Percentiles rank a stretch among this genome's conserved stretches.
These are phyloP conservation scores for Hymenoscyphus linearis DNA, from an alignment of 2,329 filamentous ascomycete genomes.

Conservation along the genomic window DNA sequence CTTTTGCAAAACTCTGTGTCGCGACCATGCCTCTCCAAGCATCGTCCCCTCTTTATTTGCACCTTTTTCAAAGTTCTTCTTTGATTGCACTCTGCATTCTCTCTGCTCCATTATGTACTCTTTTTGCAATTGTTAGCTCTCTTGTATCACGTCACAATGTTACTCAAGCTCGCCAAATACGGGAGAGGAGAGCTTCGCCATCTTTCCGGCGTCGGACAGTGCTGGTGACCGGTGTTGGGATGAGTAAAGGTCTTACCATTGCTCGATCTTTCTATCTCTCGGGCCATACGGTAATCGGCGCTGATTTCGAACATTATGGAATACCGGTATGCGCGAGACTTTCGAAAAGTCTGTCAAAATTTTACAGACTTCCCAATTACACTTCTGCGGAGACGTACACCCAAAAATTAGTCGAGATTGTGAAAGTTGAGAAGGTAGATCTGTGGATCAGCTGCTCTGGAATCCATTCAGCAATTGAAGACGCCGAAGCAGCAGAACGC, in stretches of 20 bases:
- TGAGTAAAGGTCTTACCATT: constrained; percentile 63
- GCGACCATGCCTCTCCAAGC: background rate
- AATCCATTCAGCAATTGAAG: background rate
- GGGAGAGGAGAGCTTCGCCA: background rate
- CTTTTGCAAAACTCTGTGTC: background rate
- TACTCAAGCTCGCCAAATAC: background rate
- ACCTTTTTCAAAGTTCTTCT: background rate
- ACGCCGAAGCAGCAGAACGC: background rate
- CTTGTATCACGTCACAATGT: background rate
- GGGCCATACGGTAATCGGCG: constrained; percentile 67
- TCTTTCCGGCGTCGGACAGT: background rate
- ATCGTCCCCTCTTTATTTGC: background rate
- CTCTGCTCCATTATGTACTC: background rate
- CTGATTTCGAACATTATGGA: constrained; percentile 52
- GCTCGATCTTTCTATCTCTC: constrained; percentile 59
- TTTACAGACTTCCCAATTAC: constrained; percentile 43
- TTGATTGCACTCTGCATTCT: background rate
- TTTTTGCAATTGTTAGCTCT: background rate
- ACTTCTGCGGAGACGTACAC: constrained; percentile 41
- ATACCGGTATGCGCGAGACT: constrained; percentile 49
- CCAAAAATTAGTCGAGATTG: constrained; percentile 50
- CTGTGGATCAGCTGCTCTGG: constrained; percentile 52
- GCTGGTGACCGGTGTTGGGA: constrained; percentile 67
- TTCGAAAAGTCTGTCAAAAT: constrained; percentile 50
- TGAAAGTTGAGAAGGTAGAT: constrained; percentile 56